Percentiles rank a stretch among this genome's conserved stretches.
Conservation (phyloP, 129 eudicot species). For the Flaveria ramosissima region DNA sequence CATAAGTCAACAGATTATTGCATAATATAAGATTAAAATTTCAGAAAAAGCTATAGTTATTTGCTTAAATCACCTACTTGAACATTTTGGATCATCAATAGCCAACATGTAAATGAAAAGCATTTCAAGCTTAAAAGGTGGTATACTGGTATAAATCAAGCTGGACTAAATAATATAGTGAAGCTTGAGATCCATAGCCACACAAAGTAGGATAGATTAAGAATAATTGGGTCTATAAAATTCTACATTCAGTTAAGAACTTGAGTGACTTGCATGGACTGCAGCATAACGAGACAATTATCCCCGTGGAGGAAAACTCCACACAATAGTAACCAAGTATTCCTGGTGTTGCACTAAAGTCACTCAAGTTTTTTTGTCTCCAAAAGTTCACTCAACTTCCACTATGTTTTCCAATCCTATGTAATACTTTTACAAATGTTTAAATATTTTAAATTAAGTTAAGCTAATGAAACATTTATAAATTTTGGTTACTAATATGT, state of each 20-base stretch:
- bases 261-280: neutral
- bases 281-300: constrained; percentile 1
- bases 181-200: constrained; percentile 20
- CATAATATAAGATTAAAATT: neutral
- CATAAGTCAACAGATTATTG: constrained; percentile 17
- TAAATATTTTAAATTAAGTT: too few relatives aligned
- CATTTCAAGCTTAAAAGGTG: neutral
- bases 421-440: too few relatives aligned
- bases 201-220: neutral
- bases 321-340: too few relatives aligned
- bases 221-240: neutral
- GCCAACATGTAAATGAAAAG: constrained; percentile 2
- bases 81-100: neutral
- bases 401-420: too few relatives aligned
- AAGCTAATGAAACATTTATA: too few relatives aligned
- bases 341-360: too few relatives aligned
- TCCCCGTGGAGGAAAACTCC: too few relatives aligned
- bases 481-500: too few relatives aligned
- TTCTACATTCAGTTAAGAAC: neutral
- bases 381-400: too few relatives aligned
- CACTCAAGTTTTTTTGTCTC: too few relatives aligned
- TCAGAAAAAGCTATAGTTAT: neutral
- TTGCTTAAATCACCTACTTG: constrained; percentile 16
- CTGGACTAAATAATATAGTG: constrained; percentile 6
- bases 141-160: neutral